Evolutionary conservation across 768 basidiomycete genomes (phyloP), one percentile per base, ranked within the genome.

Genomic region (Lactarius sanguifluus): DNA sequence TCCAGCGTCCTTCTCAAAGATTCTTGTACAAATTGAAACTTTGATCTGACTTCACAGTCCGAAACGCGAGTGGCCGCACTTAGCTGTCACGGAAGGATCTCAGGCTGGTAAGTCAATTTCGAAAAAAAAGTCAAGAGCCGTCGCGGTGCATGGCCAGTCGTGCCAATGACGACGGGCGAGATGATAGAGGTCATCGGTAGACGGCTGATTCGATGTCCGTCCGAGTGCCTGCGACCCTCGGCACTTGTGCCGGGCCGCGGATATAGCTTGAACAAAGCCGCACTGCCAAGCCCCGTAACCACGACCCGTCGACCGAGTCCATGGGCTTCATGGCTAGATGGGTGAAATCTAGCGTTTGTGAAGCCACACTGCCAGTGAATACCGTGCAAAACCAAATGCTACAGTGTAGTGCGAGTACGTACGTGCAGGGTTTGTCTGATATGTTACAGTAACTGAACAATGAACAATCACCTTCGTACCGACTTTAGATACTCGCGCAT

Each of bases 401-500:
- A 25, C 23, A 25, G 13, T 25, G 13, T 15, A 6, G 5, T 4
- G 13, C 3, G 36, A 36, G 47, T 25, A 8, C 12, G n/a, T 13
- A 8, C 45, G 23, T 23, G 47, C 4, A 13, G 23, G 23, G 47
- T 50, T 50, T 15, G 6, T 52, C 45, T 25, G 47, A 25, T 2
- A 15, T 12, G n/a, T 47, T 30, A 30, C 28, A 30, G 28, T 8
- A 23, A 6, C 45, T 25, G 50, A 25, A 52, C 23, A 47, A 47
- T n/a, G 45, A 6, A 52, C 12, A 15, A 52, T 38, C 25, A 13
- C 25, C 40, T 43, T 64, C 55, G 5, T 45, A 18, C 54, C 43
- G 45, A 25, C n/a, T 23, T 50, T n/a, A 12, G n/a, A 58, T 52
- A 18, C 45, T 58, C 63, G 20, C 47, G 20, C 12, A 50, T 64